Evolutionary conservation across 2,329 filamentous ascomycete genomes (phyloP).

Genomic region (Claviceps sp.): DNA sequence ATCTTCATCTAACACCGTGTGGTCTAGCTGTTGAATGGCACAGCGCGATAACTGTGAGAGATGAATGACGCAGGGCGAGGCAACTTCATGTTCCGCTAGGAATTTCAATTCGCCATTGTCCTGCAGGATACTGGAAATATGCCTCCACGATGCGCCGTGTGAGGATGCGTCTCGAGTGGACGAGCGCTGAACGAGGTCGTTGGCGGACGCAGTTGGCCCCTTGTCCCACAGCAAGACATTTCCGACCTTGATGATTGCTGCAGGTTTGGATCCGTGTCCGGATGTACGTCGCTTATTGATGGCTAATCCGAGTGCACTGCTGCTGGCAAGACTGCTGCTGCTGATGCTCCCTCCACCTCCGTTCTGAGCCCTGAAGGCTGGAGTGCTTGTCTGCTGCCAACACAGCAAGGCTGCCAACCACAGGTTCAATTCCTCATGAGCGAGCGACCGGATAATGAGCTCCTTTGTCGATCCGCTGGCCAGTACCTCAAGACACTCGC

Average conservation of each 20-base stretch:
- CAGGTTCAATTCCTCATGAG: constrained; percentile 54
- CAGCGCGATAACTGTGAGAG: constrained; percentile 79
- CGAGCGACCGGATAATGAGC: constrained; percentile 50
- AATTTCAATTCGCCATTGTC: constrained; percentile 93
- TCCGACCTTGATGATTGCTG: constrained; percentile 87
- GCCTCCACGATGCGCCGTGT: constrained; percentile 57
- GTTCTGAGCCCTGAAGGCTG: constrained; percentile 39
- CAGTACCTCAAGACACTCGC: constrained; percentile 40
- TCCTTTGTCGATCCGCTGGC: constrained; percentile 40
- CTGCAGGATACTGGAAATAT: constrained; percentile 82
- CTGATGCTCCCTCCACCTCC: constrained; percentile 17
- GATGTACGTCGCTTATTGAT: constrained; percentile 27
- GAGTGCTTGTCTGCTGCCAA: constrained; percentile 63
- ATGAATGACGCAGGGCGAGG: constrained; percentile 69
- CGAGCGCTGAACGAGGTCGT: constrained; percentile 41
- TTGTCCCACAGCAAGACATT: constrained; percentile 88
- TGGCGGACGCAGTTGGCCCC: constrained; percentile 41
- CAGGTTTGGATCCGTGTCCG: constrained; percentile 19
- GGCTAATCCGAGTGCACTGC: constrained; percentile 23
- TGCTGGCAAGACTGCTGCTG: constrained; percentile 15
- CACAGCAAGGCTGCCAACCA: constrained; percentile 72
- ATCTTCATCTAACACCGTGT: constrained; percentile 81
- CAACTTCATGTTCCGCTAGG: constrained; percentile 71
- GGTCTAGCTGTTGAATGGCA: constrained; percentile 80
- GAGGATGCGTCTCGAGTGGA: constrained; percentile 44